Evolutionary conservation across 129 eudicot species (phyloP), one percentile per base, ranked within the genome.

Genomic region (Oenanthe sinensis): DNA sequence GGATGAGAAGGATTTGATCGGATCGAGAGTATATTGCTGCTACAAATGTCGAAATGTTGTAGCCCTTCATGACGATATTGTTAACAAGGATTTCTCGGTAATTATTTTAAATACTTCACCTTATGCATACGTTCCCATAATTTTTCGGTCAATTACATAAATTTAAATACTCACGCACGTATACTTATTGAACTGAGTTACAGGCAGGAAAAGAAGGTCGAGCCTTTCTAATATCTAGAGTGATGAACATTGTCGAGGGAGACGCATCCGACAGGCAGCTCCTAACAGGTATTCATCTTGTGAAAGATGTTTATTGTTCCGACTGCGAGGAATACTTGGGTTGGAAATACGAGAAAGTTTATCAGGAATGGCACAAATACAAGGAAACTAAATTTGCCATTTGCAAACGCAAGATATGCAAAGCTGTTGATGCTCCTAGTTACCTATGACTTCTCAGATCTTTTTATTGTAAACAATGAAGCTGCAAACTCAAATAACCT

Each of bases 241-340:
- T 81, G 50, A 75, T 68, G 86, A 88, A 90, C 22, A 49, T 88
- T 19, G 80, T 78, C 19, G 55, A 17, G 4, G 92, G 96, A 36
- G 58, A 74, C 5, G 72, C 79, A 67, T 74, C 6, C 76, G 85
- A 88, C 48, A 69, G 84, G 3, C 83, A 19, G 0, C 80, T 88
- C 11, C 50, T 83, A 26, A 86, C 81, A 0, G 89, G 92, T 24
- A 54, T 85, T 52, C 87, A 90, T 72, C 70, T 55, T 15, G 83
- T 88, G 39, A 82, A 86, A 1, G 85, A 90, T 71, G 89, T 86
- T 3, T 55, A 15, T 48, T 90, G 90, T 60, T 73, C 77, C 1
- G 90, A 88, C 49, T 90, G 90, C 47, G 42, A 75, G 6, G 81
- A 83, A 83, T 58, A 58, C 26, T 65, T 90, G 47, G 92, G 96